phyloP scores from a whole-genome alignment of 352 stramenopile species.

The Hyaloperonospora brassicae region DNA sequence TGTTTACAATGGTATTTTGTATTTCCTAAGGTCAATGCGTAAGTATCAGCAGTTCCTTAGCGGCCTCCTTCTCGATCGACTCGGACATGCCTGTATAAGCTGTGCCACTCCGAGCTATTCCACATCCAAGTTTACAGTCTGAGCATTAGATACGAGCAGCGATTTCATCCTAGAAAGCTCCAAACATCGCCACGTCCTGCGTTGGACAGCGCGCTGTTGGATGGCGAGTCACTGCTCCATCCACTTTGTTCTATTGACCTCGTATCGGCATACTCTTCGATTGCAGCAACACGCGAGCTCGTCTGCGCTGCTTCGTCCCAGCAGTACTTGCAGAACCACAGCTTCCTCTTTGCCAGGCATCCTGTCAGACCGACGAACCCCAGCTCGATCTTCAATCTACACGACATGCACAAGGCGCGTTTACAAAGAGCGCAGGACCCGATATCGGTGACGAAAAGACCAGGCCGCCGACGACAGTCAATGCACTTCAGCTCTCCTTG shows the following conservation, averaged over 20 bases:
- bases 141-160: slow-evolving; percentile 19
- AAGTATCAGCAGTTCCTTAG: too few relatives aligned
- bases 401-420: slow-evolving; percentile 19
- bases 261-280: slow-evolving; percentile 15
- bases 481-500: slow-evolving; percentile 22
- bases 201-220: slow-evolving; percentile 13
- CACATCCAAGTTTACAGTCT: background rate
- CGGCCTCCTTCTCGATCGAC: too few relatives aligned
- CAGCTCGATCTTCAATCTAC: slow-evolving; percentile 19
- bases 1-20: too few relatives aligned
- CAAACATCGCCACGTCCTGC: slow-evolving; percentile 17
- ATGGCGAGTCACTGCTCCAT: slow-evolving; percentile 18
- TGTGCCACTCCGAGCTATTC: too few relatives aligned
- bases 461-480: slow-evolving; percentile 19
- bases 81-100: too few relatives aligned
- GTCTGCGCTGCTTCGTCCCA: slow-evolving; percentile 15
- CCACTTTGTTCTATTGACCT: slow-evolving; percentile 5
- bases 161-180: slow-evolving; percentile 14
- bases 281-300: slow-evolving; percentile 16
- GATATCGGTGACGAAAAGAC: slow-evolving; percentile 22
- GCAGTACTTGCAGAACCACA: slow-evolving; percentile 28
- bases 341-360: slow-evolving; percentile 16
- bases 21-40: too few relatives aligned
- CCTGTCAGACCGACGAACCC: slow-evolving; percentile 17
- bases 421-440: slow-evolving; percentile 24